These are phyloP conservation scores for Pythium sukuiense DNA, from an alignment of 352 stramenopile genomes.

Conservation along the genomic window DNA sequence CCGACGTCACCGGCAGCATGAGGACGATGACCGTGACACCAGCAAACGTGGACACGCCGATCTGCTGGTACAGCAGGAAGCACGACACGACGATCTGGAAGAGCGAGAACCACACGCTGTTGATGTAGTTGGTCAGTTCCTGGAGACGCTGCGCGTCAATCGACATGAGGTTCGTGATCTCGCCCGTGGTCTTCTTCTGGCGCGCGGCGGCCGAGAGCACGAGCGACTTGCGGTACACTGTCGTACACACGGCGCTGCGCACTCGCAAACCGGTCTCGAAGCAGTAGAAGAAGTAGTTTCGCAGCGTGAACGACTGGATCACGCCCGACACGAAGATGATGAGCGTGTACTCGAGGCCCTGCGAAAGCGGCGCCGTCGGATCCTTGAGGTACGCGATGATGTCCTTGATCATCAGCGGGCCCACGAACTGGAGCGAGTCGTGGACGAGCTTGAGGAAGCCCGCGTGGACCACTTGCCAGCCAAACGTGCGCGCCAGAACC, in stretches of 20 bases:
- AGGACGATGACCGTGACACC: conserved; percentile 90
- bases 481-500: conserved; percentile 53
- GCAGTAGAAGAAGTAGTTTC: conserved; percentile 82
- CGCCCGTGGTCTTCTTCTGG: conserved; percentile 84
- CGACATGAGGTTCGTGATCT: conserved; percentile 98
- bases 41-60: conserved; percentile 81
- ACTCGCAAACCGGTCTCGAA: conserved; percentile 69
- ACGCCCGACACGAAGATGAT: conserved; percentile 66
- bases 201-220: conserved; percentile 73
- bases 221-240: conserved; percentile 67
- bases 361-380: conserved; percentile 42
- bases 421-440: conserved; percentile 78
- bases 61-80: conserved; percentile 52
- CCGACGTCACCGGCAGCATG: conserved; percentile 8
- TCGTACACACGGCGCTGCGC: conserved; percentile 58
- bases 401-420: conserved; percentile 72
- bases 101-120: conserved; percentile 20
- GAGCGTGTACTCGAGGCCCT: conserved; percentile 53
- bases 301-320: conserved; percentile 65
- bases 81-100: conserved; percentile 25
- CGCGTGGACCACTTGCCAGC: conserved; percentile 31
- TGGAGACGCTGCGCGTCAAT: conserved; percentile 96
- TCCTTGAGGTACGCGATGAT: conserved; percentile 76
- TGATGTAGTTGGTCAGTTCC: conserved; percentile 44
- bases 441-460: conserved; percentile 73